Evolutionary conservation across 2,329 filamentous ascomycete species (phyloP), one percentile per base, ranked within the genome.

Genomic region (Periconia sp.): DNA sequence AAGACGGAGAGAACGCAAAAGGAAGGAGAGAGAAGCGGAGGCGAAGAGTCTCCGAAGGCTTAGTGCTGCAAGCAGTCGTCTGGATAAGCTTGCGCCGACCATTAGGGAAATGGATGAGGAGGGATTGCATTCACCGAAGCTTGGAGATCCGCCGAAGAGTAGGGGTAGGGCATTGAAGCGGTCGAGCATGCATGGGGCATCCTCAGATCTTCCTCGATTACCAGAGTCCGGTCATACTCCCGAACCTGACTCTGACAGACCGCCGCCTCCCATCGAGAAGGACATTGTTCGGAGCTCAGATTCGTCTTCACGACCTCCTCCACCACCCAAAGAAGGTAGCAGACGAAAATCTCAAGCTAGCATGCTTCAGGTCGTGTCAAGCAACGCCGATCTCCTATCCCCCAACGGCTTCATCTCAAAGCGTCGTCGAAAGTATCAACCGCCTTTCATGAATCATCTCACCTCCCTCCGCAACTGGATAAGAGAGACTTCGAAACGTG

Each of bases 51-150:
- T 94, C 21, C 81, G 91, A 38, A 84, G 92, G 28, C 77, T 97
- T 32, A 97, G 94, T 50, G 89, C 89, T 43, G 91, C 92, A 5
- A 96, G 92, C 44, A 92, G 89, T 66, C 85, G 92, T 23, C 75
- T 96, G 5, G 89, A 94, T 63, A 83, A 88, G 29, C 81, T 95
- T 61, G 88, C 88, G 2, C 86, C 89, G 8, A 85, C 85, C 15
- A 76, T 95, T 12, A 81, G 84, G 32, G 88, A 92, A 50, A 88
- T 92, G 10, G 85, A 91, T 45, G 90, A 95, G 67, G 88, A 92
- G 63, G 84, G 83, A 25, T 52, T 68, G 4, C 76, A 78, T 12
- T 63, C 70, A 6, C 73, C 78, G 18, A 71, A 73, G 7, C 69
- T 77, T n/a, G 67, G 71, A 8, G 76, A 81, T 12, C 75, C 82